phyloP scores from a whole-genome alignment of 2,329 filamentous ascomycete genomes.

The Botrytis medusae region DNA sequence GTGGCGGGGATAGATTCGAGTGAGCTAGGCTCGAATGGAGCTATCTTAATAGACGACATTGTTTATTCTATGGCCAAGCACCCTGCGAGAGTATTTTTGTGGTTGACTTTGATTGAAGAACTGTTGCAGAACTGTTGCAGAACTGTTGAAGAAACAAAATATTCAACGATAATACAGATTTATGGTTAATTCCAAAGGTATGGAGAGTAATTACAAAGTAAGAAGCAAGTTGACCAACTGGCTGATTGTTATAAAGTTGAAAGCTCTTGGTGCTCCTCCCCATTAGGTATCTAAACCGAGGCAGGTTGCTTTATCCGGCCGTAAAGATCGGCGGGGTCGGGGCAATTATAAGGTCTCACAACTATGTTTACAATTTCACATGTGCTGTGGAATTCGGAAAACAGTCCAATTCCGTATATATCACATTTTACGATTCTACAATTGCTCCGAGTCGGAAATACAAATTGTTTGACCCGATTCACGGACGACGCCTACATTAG shows the following conservation, averaged over 20 bases:
- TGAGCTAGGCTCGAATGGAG: conserved; percentile 58
- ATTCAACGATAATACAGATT: neutral
- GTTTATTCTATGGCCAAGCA: neutral
- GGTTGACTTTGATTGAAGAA: neutral
- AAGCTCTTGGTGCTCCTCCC: neutral
- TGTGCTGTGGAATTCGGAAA: neutral
- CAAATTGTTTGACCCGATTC: neutral
- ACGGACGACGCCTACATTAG: neutral
- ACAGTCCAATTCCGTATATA: neutral
- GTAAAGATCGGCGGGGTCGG: neutral
- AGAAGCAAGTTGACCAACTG: neutral
- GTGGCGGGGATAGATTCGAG: conserved; percentile 64
- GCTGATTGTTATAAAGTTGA: neutral
- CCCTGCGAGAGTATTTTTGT: too few species aligned
- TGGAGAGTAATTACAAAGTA: neutral
- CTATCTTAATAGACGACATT: conserved; percentile 29
- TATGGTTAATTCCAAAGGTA: neutral
- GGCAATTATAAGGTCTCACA: neutral
- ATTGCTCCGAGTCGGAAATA: neutral
- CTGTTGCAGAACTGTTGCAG: neutral
- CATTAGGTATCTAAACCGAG: conserved; percentile 1
- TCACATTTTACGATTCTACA: neutral
- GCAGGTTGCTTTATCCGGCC: conserved; percentile 3
- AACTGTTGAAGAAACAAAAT: neutral
- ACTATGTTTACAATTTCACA: neutral